phyloP scores from a whole-genome alignment of 2,329 filamentous ascomycete genomes.

The Bipolaris bicolor region DNA sequence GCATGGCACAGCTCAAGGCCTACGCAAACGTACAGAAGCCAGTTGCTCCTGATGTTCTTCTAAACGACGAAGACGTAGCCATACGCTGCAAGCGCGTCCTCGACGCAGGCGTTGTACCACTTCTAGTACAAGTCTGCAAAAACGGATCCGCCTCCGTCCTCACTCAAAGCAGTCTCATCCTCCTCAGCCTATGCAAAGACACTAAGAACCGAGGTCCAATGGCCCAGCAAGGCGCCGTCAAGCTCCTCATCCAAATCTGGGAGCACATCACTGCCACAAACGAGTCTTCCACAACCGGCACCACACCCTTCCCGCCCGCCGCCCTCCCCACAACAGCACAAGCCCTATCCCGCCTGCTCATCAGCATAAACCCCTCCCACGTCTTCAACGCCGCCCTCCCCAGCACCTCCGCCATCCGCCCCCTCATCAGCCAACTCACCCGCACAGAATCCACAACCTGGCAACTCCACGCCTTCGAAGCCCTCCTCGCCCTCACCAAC shows the following conservation, averaged over 20 bases:
- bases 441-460: conserved; percentile 65
- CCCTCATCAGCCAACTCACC: conserved; percentile 75
- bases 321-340: conserved; percentile 69
- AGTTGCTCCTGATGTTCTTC: conserved; percentile 67
- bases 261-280: conserved; percentile 57
- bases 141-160: conserved; percentile 73
- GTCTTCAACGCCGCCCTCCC: conserved; percentile 81
- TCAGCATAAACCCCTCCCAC: conserved; percentile 82
- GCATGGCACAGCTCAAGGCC: conserved; percentile 87
- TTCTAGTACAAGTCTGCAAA: conserved; percentile 78
- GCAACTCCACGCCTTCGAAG: conserved; percentile 87
- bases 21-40: conserved; percentile 85
- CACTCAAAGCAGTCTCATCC: conserved; percentile 74
- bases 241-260: conserved; percentile 76
- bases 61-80: conserved; percentile 76
- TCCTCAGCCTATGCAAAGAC: conserved; percentile 78
- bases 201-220: conserved; percentile 76
- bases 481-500: conserved; percentile 90
- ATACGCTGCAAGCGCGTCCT: conserved; percentile 79
- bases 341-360: conserved; percentile 82
- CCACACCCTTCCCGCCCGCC: conserved; percentile 36
- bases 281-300: conserved; percentile 52
- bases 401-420: conserved; percentile 78
- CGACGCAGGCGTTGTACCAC: conserved; percentile 75
- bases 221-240: conserved; percentile 92